Evolutionary conservation across 1,139 yeast genomes (phyloP).

Genomic region (Starmera stellimalicola): DNA sequence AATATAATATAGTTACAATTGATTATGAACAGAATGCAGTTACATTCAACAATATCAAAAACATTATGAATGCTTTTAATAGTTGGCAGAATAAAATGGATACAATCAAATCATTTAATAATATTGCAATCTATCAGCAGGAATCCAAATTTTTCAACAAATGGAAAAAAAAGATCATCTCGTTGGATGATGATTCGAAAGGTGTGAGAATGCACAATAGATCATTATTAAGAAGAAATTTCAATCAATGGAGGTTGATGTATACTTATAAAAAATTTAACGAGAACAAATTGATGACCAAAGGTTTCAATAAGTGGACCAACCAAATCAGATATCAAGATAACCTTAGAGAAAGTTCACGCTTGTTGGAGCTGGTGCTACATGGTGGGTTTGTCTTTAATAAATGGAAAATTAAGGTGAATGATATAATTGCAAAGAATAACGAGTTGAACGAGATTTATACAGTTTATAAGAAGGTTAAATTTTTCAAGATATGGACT

Average conservation of each 20-base stretch:
- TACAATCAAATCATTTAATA: constrained; percentile 17
- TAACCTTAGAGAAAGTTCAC: constrained; percentile 10
- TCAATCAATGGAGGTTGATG: constrained; percentile 12
- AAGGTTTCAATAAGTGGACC: constrained; percentile 10
- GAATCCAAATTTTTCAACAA: constrained; percentile 10
- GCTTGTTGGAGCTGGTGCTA: constrained; percentile 11
- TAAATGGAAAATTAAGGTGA: constrained; percentile 16
- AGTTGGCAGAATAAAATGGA: constrained; percentile 10
- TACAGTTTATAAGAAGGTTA: constrained; percentile 4
- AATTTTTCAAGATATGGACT: constrained; percentile 11
- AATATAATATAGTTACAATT: constrained; percentile 8
- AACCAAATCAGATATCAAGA: not conserved
- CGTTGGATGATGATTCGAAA: not conserved
- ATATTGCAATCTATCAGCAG: constrained; percentile 27
- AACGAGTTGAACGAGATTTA: constrained; percentile 7
- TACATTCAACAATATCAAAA: constrained; percentile 8
- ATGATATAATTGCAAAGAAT: not conserved
- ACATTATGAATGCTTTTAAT: constrained; percentile 10
- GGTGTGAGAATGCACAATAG: constrained; percentile 5
- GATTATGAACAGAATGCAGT: constrained; percentile 13
- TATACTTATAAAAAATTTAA: not conserved
- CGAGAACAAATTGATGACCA: not conserved
- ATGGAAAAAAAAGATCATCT: constrained; percentile 10
- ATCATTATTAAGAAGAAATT: constrained; percentile 1
- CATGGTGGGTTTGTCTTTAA: constrained; percentile 17